Percentiles rank a stretch among this genome's conserved stretches.
Evolutionary conservation across 768 basidiomycete genomes (phyloP).

Genomic region (Agaricus subrufescens): DNA sequence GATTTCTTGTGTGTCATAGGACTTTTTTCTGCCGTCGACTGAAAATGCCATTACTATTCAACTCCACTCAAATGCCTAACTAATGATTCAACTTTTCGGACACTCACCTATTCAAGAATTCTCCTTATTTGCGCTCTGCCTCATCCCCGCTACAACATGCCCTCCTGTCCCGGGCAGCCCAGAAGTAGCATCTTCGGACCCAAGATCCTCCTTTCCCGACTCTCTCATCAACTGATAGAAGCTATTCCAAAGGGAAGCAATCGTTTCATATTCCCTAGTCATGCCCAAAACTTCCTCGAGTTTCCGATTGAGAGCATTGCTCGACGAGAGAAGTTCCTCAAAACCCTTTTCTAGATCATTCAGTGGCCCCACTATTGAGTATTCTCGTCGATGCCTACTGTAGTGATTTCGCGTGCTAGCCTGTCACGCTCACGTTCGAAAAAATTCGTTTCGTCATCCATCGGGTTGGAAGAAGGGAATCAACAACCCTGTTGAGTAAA

Average conservation of each 20-base stretch:
- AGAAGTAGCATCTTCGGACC: conserved; percentile 25
- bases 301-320: conserved; percentile 85
- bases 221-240: conserved; percentile 75
- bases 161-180: conserved; percentile 73
- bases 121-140: conserved; percentile 8
- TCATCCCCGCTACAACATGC: conserved; percentile 42
- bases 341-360: conserved; percentile 49
- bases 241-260: conserved; percentile 78
- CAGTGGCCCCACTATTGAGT: conserved; percentile 19
- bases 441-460: conserved; percentile 51
- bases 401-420: conserved; percentile 68
- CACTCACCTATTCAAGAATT: background rate
- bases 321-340: conserved; percentile 79
- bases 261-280: conserved; percentile 88
- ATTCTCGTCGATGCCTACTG: conserved; percentile 36
- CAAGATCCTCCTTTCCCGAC: conserved; percentile 31
- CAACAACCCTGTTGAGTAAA: background rate
- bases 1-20: background rate
- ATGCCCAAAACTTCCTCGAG: conserved; percentile 90
- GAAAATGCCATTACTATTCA: background rate
- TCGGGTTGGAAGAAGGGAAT: background rate
- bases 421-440: conserved; percentile 80
- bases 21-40: background rate
- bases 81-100: background rate
- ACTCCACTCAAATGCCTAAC: background rate